phyloP scores from a whole-genome alignment of 306 rosid species.

The Rosa persica region DNA sequence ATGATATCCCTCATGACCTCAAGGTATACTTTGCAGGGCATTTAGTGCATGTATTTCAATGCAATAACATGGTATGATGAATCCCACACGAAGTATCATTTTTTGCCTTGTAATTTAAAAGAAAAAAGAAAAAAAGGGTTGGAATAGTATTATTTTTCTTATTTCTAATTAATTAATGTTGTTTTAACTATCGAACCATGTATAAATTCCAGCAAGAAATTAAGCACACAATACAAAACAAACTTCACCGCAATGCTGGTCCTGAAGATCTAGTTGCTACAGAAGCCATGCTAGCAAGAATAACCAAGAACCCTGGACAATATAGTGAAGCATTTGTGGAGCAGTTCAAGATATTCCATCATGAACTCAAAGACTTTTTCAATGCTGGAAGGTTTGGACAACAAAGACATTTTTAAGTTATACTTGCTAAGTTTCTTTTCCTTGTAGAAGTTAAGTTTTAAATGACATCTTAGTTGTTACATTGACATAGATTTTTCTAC shows the following conservation, averaged over 20 bases:
- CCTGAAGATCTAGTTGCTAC: slow-evolving; percentile 98
- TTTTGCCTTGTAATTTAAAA: background rate
- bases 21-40: slow-evolving; percentile 53
- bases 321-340: slow-evolving; percentile 77
- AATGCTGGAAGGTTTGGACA: slow-evolving; percentile 93
- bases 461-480: background rate
- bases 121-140: background rate
- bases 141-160: background rate
- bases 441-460: background rate
- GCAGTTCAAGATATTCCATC: slow-evolving; percentile 89
- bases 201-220: slow-evolving; percentile 67
- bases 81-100: background rate
- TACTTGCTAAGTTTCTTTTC: background rate
- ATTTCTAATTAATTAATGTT: slow-evolving; percentile 20
- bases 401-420: slow-evolving; percentile 4
- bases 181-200: slow-evolving; percentile 26
- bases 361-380: slow-evolving; percentile 94
- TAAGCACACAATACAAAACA: slow-evolving; percentile 97
- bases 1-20: slow-evolving; percentile 92
- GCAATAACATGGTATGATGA: background rate
- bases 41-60: slow-evolving; percentile 10
- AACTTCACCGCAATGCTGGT: slow-evolving; percentile 97
- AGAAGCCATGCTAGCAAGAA: slow-evolving; percentile 91
- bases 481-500: background rate
- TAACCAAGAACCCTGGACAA: slow-evolving; percentile 77